phyloP scores from a whole-genome alignment of 192 early-diverging fungal species.

The Coemansia sp. region DNA sequence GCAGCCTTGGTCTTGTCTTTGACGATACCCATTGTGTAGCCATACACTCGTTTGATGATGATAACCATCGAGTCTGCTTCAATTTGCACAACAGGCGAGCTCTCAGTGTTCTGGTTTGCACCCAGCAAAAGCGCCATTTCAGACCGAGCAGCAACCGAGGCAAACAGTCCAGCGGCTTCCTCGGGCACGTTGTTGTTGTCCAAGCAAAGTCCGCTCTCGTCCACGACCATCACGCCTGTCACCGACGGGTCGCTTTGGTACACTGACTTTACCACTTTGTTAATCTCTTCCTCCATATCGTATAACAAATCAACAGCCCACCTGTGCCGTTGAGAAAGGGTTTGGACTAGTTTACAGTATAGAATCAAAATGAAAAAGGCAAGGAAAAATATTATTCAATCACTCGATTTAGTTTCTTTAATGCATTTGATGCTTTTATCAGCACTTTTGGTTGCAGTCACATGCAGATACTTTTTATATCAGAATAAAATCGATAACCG shows the following conservation, averaged over 20 bases:
- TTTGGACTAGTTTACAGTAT: no score
- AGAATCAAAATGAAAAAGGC: not conserved
- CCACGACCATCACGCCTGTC: constrained; percentile 35
- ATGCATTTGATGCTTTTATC: not conserved
- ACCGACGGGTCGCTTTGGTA: constrained; percentile 34
- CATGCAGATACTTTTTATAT: not conserved
- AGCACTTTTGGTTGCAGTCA: not conserved
- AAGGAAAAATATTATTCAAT: not conserved
- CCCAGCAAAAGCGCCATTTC: constrained; percentile 4
- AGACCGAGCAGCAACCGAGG: constrained; percentile 31
- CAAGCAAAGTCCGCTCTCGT: constrained; percentile 48
- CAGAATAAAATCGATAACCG: not conserved
- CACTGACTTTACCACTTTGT: constrained; percentile 25
- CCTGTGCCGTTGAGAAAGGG: no score
- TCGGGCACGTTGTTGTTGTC: constrained; percentile 39
- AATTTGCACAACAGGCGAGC: constrained; percentile 38
- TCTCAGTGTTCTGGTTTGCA: not conserved
- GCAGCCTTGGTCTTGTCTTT: constrained; percentile 12
- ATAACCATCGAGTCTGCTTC: constrained; percentile 40
- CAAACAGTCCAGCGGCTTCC: constrained; percentile 42
- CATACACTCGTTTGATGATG: constrained; percentile 18
- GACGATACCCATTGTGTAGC: constrained; percentile 39
- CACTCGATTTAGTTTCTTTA: not conserved
- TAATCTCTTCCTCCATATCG: constrained; percentile 42
- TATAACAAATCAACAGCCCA: not conserved